A percentile compares a stretch with the other conserved stretches of the same genome.
These are phyloP conservation scores for Parsonsia alboflavescens DNA, from an alignment of 257 asterid genomes.

Conservation along the genomic window DNA sequence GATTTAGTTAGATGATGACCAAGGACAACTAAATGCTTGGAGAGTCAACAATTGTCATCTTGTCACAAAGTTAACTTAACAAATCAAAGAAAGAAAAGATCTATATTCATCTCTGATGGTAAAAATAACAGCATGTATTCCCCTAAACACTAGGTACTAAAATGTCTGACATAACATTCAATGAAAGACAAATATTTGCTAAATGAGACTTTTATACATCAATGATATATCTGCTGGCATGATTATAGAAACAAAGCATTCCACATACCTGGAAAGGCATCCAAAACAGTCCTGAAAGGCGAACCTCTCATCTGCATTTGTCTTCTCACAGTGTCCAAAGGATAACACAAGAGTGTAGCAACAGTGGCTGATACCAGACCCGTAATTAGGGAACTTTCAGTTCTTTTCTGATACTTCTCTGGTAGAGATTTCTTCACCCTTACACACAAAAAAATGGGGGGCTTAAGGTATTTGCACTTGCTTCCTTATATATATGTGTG, in stretches of 20 bases:
- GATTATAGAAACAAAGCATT: neutral
- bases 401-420: constrained; percentile 74
- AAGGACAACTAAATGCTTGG: neutral
- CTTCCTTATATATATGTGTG: neutral
- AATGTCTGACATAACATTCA: neutral
- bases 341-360: constrained; percentile 88
- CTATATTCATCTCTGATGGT: neutral
- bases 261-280: constrained; percentile 70
- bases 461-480: constrained; percentile 2
- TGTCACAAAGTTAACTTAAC: neutral
- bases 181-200: neutral
- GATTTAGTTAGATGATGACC: neutral
- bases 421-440: constrained; percentile 95
- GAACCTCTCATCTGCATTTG: constrained; percentile 98
- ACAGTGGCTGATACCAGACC: constrained; percentile 85
- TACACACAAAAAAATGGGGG: constrained; percentile 23
- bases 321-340: constrained; percentile 87
- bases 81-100: neutral
- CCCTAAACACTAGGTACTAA: neutral
- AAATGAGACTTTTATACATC: neutral
- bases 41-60: neutral
- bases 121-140: neutral
- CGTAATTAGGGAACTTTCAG: constrained; percentile 66
- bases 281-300: constrained; percentile 67
- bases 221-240: neutral